phyloP scores from a whole-genome alignment of 1,284 basidiomycete genomes.

The Vanrija sp. region DNA sequence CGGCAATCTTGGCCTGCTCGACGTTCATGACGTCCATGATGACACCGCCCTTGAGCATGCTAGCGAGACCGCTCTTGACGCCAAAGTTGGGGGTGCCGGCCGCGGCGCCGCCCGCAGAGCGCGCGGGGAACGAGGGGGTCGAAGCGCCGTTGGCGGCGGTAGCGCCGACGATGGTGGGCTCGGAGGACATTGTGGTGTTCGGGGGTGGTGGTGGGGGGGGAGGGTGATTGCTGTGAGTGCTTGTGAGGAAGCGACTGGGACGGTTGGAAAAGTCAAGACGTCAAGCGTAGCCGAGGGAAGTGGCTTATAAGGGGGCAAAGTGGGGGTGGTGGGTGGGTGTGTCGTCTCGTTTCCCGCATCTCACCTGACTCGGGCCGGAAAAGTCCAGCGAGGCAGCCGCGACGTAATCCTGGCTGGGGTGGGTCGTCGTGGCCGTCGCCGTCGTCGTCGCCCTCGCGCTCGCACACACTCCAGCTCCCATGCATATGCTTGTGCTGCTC shows the following conservation, averaged over 20 bases:
- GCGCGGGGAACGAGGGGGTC: constrained; percentile 11
- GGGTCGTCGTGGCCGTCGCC: too few species aligned
- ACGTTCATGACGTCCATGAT: constrained; percentile 75
- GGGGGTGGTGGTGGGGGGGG: neutral
- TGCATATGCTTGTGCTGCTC: too few species aligned
- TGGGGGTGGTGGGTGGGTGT: too few species aligned
- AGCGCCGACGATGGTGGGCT: constrained; percentile 16
- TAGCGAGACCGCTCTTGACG: constrained; percentile 88
- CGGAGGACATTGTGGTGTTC: constrained; percentile 12
- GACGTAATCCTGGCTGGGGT: too few species aligned
- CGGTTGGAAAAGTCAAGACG: neutral
- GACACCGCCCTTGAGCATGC: constrained; percentile 88
- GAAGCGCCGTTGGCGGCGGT: constrained; percentile 8
- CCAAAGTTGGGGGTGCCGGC: constrained; percentile 69
- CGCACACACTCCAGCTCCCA: too few species aligned
- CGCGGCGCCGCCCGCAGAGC: constrained; percentile 11
- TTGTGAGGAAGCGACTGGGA: neutral
- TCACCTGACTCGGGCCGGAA: too few species aligned
- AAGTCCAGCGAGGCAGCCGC: too few species aligned
- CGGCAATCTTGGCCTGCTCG: constrained; percentile 80
- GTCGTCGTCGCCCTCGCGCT: too few species aligned
- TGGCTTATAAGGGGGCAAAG: neutral
- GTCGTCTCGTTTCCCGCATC: too few species aligned
- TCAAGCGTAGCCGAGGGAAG: neutral
- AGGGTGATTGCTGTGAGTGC: neutral